phyloP scores from a whole-genome alignment of 1,139 yeast genomes.

The Debaryomyces coudertii region DNA sequence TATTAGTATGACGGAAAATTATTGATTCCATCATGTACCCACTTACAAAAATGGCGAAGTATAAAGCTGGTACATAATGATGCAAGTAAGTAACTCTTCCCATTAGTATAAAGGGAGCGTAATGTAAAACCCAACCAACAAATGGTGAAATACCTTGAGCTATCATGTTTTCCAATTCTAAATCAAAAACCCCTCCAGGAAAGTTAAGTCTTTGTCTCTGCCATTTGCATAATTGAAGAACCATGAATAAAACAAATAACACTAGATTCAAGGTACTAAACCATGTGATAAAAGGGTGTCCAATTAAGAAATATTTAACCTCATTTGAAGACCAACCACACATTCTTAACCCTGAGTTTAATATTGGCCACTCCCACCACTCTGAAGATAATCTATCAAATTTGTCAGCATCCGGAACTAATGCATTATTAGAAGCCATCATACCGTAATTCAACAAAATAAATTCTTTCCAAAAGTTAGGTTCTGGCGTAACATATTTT shows the following conservation, averaged over 20 bases:
- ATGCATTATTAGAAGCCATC: conserved; percentile 79
- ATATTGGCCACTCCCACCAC: conserved; percentile 85
- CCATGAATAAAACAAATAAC: conserved; percentile 23
- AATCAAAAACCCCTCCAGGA: conserved; percentile 17
- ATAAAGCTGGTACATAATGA: conserved; percentile 41
- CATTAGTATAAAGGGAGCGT: conserved; percentile 36
- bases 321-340: conserved; percentile 59
- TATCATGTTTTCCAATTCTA: conserved; percentile 29
- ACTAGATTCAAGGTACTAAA: conserved; percentile 41
- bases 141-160: conserved; percentile 36
- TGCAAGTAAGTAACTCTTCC: conserved; percentile 40
- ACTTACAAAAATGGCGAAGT: conserved; percentile 35
- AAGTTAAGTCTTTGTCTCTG: conserved; percentile 34
- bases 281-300: conserved; percentile 72
- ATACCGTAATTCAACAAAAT: conserved; percentile 70
- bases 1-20: conserved; percentile 20
- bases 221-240: conserved; percentile 29
- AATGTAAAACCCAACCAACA: conserved; percentile 37
- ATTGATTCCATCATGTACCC: conserved; percentile 41
- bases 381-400: conserved; percentile 63
- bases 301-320: conserved; percentile 62
- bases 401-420: conserved; percentile 73
- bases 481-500: conserved; percentile 62
- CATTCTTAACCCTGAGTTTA: conserved; percentile 67
- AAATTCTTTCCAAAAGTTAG: conserved; percentile 72